Percentiles rank a stretch among this genome's conserved stretches.
These are phyloP conservation scores for Fallopia convolvulus DNA, from an alignment of 148 eudicot genomes.

Conservation along the genomic window DNA sequence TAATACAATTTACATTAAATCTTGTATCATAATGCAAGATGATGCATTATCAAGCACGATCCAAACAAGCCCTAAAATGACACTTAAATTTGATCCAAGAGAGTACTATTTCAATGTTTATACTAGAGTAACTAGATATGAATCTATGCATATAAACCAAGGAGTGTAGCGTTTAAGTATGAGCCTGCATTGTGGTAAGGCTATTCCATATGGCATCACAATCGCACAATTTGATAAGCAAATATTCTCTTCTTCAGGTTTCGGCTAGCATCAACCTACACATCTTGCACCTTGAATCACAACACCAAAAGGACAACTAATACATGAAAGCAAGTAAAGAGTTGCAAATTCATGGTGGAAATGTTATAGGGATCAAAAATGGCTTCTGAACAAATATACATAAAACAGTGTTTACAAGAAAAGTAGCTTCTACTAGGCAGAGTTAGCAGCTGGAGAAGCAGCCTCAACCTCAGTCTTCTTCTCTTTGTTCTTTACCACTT, in stretches of 20 bases:
- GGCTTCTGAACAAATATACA: constrained; percentile 11
- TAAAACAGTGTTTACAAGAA: not conserved
- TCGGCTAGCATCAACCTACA: not conserved
- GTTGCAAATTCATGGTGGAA: not conserved
- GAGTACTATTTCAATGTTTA: too few relatives aligned
- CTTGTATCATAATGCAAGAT: too few relatives aligned
- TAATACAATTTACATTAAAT: too few relatives aligned
- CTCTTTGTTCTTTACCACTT: constrained; percentile 47
- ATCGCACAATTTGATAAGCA: not conserved
- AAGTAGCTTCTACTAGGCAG: not conserved
- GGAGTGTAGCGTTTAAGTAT: too few relatives aligned
- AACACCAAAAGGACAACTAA: not conserved
- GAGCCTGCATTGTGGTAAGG: too few relatives aligned
- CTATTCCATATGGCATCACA: too few relatives aligned
- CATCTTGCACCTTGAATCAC: not conserved
- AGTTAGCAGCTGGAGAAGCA: constrained; percentile 28
- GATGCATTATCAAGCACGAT: too few relatives aligned
- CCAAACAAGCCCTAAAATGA: too few relatives aligned
- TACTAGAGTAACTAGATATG: too few relatives aligned
- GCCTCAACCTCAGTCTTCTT: constrained; percentile 43
- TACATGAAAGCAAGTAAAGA: not conserved
- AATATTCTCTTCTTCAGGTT: not conserved
- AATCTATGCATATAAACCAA: too few relatives aligned
- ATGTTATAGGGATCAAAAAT: constrained; percentile 1
- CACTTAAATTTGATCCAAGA: too few relatives aligned